Evolutionary conservation across 768 basidiomycete genomes (phyloP).

Genomic region (Coprinellus micaceus): DNA sequence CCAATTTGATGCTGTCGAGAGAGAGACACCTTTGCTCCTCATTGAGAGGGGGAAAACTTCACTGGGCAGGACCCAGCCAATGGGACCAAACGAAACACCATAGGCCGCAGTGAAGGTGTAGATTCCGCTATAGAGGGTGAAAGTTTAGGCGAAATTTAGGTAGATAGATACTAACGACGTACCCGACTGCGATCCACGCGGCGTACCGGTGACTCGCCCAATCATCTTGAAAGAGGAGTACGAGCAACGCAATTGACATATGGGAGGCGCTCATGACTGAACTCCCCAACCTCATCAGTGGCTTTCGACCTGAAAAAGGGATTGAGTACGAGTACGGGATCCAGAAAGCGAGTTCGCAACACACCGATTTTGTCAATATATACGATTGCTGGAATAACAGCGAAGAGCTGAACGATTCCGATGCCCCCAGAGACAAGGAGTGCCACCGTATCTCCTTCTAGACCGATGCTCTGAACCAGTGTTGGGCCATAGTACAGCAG

Average conservation of each 20-base stretch:
- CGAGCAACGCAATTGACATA: slow-evolving; percentile 59
- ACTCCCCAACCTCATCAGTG: slow-evolving; percentile 63
- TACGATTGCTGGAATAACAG: slow-evolving; percentile 69
- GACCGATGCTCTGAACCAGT: slow-evolving; percentile 59
- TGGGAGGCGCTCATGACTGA: slow-evolving; percentile 63
- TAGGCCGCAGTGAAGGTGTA: slow-evolving; percentile 77
- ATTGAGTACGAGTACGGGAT: background rate
- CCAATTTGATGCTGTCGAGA: slow-evolving; percentile 88
- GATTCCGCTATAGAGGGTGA: slow-evolving; percentile 38
- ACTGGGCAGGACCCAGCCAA: slow-evolving; percentile 80
- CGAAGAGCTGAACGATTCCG: slow-evolving; percentile 73
- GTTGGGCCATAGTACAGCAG: slow-evolving; percentile 80
- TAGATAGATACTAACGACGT: slow-evolving; percentile 21
- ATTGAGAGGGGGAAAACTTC: slow-evolving; percentile 81
- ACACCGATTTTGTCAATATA: slow-evolving; percentile 65
- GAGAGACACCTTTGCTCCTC: slow-evolving; percentile 76
- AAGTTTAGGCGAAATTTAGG: background rate
- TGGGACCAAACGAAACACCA: slow-evolving; percentile 73
- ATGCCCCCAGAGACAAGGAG: slow-evolving; percentile 76
- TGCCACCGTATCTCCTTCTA: slow-evolving; percentile 54
- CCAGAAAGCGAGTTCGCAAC: slow-evolving; percentile 8
- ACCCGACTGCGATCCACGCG: slow-evolving; percentile 71
- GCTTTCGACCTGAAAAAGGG: slow-evolving; percentile 50
- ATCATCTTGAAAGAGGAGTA: slow-evolving; percentile 46
- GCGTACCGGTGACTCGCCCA: slow-evolving; percentile 58